phyloP scores from a whole-genome alignment of 2,329 filamentous ascomycete genomes.

The Trichoderma endophyticum region DNA sequence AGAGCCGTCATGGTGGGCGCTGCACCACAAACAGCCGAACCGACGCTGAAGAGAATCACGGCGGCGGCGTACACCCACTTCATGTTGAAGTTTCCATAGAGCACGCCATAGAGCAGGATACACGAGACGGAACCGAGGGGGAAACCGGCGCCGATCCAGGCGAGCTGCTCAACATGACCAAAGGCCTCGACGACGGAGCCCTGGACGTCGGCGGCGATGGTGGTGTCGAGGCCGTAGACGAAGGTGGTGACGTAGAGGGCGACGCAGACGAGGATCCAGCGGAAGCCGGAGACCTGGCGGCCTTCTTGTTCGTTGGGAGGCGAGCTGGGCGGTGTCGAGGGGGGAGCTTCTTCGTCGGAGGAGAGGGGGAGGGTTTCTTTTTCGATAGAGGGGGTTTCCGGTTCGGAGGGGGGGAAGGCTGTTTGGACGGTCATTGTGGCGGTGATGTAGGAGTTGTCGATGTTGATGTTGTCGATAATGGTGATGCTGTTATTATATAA shows the following conservation, averaged over 20 bases:
- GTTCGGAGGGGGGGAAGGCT: background rate
- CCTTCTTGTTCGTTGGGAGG: background rate
- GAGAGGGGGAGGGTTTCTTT: background rate
- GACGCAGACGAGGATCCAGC: slow-evolving; percentile 14
- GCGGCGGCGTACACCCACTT: slow-evolving; percentile 39
- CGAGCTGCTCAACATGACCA: slow-evolving; percentile 35
- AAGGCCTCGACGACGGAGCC: slow-evolving; percentile 39
- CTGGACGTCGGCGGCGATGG: slow-evolving; percentile 49
- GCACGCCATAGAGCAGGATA: slow-evolving; percentile 36
- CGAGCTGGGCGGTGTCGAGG: background rate
- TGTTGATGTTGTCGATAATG: background rate
- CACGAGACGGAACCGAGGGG: slow-evolving; percentile 40
- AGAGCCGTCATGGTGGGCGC: slow-evolving; percentile 43
- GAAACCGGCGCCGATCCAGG: slow-evolving; percentile 42
- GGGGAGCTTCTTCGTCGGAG: background rate
- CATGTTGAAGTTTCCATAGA: slow-evolving; percentile 42
- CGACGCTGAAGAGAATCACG: slow-evolving; percentile 28
- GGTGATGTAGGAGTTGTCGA: background rate
- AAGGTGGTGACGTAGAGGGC: slow-evolving; percentile 12
- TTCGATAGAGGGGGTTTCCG: background rate
- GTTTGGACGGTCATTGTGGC: background rate
- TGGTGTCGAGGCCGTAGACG: slow-evolving; percentile 37
- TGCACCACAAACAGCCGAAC: slow-evolving; percentile 39
- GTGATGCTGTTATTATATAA: background rate
- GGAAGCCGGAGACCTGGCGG: background rate